Percentiles rank a stretch among this genome's conserved stretches.
Evolutionary conservation across 1,139 yeast genomes (phyloP).

Genomic region (Nakaseomyces glabratus): DNA sequence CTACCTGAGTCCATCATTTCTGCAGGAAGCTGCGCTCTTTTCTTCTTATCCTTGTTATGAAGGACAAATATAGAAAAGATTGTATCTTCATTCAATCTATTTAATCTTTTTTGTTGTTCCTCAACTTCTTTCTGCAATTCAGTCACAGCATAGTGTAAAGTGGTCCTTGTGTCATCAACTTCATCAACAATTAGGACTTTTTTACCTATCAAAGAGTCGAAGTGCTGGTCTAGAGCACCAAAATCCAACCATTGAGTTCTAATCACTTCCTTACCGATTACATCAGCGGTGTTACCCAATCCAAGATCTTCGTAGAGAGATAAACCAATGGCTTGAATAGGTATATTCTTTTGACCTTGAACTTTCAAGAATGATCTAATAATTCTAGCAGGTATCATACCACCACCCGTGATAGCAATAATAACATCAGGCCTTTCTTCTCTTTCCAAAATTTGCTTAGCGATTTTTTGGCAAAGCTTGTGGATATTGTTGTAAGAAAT

Average conservation of each 20-base stretch:
- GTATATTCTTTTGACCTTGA: constrained; percentile 78
- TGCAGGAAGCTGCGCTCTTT: constrained; percentile 44
- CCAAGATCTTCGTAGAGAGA: constrained; percentile 81
- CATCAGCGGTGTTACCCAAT: constrained; percentile 49
- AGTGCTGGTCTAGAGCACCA: constrained; percentile 43
- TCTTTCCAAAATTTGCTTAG: constrained; percentile 57
- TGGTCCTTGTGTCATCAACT: constrained; percentile 93
- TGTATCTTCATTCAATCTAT: constrained; percentile 35
- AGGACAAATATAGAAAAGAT: constrained; percentile 49
- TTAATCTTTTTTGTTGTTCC: constrained; percentile 37
- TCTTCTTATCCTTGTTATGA: constrained; percentile 49
- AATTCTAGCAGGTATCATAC: constrained; percentile 93
- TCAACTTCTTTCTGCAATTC: constrained; percentile 80
- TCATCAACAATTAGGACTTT: constrained; percentile 81
- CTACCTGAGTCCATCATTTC: constrained; percentile 40
- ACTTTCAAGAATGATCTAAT: constrained; percentile 82
- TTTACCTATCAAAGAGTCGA: constrained; percentile 67
- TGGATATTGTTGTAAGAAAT: constrained; percentile 89
- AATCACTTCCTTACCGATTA: constrained; percentile 74
- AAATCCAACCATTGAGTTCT: constrained; percentile 97
- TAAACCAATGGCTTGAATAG: constrained; percentile 88
- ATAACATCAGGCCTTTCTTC: constrained; percentile 68
- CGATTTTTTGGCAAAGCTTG: constrained; percentile 82
- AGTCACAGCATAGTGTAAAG: constrained; percentile 81
- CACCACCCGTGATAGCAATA: constrained; percentile 90